phyloP scores from a whole-genome alignment of 2,329 filamentous ascomycete species.

The Ophiocordyceps camponoti-floridani region DNA sequence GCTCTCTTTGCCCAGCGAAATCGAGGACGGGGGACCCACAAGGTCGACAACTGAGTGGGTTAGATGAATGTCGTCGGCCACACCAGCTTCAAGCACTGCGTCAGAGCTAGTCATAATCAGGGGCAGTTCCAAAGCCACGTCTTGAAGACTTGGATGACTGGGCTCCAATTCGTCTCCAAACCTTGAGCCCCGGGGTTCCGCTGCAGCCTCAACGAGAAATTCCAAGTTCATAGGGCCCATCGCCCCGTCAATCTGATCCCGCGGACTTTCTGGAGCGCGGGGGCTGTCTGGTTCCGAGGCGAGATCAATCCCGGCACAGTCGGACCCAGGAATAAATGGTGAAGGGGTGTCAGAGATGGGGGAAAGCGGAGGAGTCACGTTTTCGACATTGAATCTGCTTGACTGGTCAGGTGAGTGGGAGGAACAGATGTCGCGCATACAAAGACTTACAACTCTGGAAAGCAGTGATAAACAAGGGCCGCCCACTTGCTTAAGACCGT shows the following conservation, averaged over 20 bases:
- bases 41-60: background rate
- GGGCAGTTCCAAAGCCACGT: slow-evolving; percentile 9
- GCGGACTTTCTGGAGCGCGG: background rate
- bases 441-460: background rate
- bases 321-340: slow-evolving; percentile 6
- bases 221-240: background rate
- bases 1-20: background rate
- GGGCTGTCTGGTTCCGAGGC: slow-evolving; percentile 14
- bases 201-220: background rate
- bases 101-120: slow-evolving; percentile 6
- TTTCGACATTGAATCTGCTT: background rate
- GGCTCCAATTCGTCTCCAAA: background rate
- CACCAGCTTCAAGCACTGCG: background rate
- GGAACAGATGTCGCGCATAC: background rate
- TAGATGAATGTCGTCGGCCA: background rate
- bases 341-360: slow-evolving; percentile 7
- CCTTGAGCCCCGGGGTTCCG: background rate
- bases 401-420: background rate
- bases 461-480: background rate
- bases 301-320: slow-evolving; percentile 8
- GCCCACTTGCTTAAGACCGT: background rate
- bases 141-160: background rate
- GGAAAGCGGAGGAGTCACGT: slow-evolving; percentile 11
- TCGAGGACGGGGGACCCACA: background rate
- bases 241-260: background rate